Conservation (phyloP, 345 rosid genomes). For the Acer saccharum region DNA sequence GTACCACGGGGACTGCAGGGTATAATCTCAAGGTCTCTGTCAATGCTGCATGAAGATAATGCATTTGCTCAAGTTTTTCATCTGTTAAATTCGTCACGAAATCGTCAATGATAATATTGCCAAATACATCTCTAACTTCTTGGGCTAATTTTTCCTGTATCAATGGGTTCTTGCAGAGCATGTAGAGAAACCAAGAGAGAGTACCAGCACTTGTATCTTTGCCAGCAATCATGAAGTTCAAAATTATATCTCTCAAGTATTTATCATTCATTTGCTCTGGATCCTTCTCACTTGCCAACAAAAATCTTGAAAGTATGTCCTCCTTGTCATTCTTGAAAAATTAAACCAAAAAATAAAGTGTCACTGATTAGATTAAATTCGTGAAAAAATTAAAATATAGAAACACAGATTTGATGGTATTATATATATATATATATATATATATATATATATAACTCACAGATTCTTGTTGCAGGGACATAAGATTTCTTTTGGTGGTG, state of each 20-base stretch:
- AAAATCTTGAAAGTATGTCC: conserved; percentile 69
- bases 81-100: conserved; percentile 46
- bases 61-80: conserved; percentile 54
- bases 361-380: too few relatives aligned
- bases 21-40: conserved; percentile 75
- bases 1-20: conserved; percentile 68
- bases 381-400: too few relatives aligned
- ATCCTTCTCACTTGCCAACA: conserved; percentile 55
- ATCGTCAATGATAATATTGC: conserved; percentile 25
- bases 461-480: conserved; percentile 14
- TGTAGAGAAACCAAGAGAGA: conserved; percentile 72
- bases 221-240: conserved; percentile 71
- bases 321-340: conserved; percentile 48
- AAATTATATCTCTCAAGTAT: conserved; percentile 65
- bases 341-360: not conserved
- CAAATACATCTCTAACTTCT: conserved; percentile 51
- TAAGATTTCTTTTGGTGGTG: conserved; percentile 46
- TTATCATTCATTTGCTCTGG: conserved; percentile 61
- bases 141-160: conserved; percentile 62
- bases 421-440: not conserved
- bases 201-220: conserved; percentile 64
- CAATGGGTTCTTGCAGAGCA: conserved; percentile 71
- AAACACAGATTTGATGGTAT: not conserved
- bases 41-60: conserved; percentile 76
- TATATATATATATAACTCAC: conserved; percentile 29